Percentiles rank a stretch among this genome's conserved stretches.
phyloP scores from a whole-genome alignment of 371 early-diverging fungal species.

The Rhizomucor miehei region DNA sequence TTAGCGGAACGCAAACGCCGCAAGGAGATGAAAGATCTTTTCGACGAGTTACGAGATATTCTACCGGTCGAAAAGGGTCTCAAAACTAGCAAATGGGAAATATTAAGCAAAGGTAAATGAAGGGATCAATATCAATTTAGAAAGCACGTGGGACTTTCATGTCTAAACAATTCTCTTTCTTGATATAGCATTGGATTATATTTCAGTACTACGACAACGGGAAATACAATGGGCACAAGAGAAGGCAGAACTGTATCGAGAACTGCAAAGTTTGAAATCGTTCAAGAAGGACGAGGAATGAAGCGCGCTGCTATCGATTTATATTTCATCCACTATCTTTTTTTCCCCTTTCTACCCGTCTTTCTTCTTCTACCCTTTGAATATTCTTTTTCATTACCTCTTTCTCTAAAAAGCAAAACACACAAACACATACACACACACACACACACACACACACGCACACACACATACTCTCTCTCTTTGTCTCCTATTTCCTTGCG shows the following conservation, averaged over 20 bases:
- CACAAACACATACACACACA: too few species aligned
- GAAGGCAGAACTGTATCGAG: constrained; percentile 28
- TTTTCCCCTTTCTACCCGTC: too few species aligned
- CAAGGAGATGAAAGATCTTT: constrained; percentile 78
- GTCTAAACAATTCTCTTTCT: not conserved
- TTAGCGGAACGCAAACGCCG: constrained; percentile 77
- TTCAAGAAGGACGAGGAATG: too few species aligned
- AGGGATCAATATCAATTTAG: not conserved
- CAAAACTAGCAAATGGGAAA: constrained; percentile 80
- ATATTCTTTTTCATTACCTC: not conserved
- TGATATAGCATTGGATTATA: constrained; percentile 23
- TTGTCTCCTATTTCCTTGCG: too few species aligned
- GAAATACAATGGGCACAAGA: constrained; percentile 24
- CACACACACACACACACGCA: too few species aligned
- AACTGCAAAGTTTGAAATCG: constrained; percentile 21
- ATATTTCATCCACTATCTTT: too few species aligned
- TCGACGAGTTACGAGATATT: constrained; percentile 70
- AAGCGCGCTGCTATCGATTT: too few species aligned
- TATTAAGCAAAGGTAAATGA: constrained; percentile 63
- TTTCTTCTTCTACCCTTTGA: too few species aligned
- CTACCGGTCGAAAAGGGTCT: constrained; percentile 67
- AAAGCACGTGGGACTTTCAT: too few species aligned
- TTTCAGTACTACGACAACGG: constrained; percentile 21
- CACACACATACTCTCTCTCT: too few species aligned
- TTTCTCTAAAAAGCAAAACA: too few species aligned